Conservation (phyloP, 257 asterid genomes). For the Plectranthus barbatus region DNA sequence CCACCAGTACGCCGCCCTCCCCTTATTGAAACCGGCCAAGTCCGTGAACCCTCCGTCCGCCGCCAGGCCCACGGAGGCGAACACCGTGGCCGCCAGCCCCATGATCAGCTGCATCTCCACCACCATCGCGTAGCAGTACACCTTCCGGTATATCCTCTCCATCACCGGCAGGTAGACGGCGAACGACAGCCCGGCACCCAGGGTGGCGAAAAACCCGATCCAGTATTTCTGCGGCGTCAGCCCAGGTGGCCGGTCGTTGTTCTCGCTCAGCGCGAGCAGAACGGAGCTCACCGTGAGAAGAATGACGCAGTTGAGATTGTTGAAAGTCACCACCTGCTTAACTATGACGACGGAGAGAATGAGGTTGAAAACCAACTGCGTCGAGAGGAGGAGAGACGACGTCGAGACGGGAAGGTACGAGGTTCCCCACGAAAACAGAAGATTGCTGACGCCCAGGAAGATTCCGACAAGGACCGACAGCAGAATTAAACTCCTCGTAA, state of each 20-base stretch:
- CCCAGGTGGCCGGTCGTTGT: conserved; percentile 31
- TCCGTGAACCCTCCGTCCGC: conserved; percentile 33
- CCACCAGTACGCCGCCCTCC: conserved; percentile 39
- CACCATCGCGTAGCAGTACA: conserved; percentile 64
- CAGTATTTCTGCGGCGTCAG: conserved; percentile 30
- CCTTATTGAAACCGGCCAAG: conserved; percentile 42
- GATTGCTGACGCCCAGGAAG: conserved; percentile 46
- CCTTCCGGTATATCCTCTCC: conserved; percentile 46
- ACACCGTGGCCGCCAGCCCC: conserved; percentile 45
- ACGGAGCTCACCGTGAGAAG: conserved; percentile 58
- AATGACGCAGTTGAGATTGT: conserved; percentile 54
- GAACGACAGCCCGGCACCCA: conserved; percentile 61
- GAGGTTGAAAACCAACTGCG: conserved; percentile 54
- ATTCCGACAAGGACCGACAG: conserved; percentile 32
- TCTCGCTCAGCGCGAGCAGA: conserved; percentile 37
- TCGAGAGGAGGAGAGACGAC: conserved; percentile 41
- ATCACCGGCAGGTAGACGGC: conserved; percentile 62
- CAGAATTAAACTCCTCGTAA: conserved; percentile 10
- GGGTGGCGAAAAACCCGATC: conserved; percentile 43
- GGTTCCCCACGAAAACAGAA: conserved; percentile 52
- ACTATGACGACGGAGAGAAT: conserved; percentile 49
- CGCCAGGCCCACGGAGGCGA: conserved; percentile 47
- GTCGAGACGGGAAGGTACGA: conserved; percentile 64
- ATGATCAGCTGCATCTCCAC: conserved; percentile 74
- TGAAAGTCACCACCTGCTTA: conserved; percentile 41